Conservation (phyloP, 805 yeast genomes). For the Naumovozyma castellii region DNA sequence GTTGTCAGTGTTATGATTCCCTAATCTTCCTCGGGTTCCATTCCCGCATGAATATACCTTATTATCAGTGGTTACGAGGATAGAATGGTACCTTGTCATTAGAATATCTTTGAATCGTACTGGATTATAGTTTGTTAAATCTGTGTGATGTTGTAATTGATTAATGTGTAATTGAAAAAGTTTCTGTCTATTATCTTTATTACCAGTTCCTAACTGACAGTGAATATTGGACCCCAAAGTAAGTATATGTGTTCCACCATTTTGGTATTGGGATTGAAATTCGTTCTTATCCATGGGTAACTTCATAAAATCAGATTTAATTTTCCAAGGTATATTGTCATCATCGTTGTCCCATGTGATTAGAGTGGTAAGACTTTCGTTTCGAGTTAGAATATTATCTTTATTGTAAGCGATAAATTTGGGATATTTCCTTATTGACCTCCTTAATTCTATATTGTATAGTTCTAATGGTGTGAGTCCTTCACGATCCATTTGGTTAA, state of each 20-base stretch:
- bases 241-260: conserved; percentile 49
- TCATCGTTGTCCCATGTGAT: conserved; percentile 6
- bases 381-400: neutral
- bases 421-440: conserved; percentile 7
- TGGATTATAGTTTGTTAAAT: neutral
- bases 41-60: conserved; percentile 55
- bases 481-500: conserved; percentile 55
- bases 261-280: conserved; percentile 15
- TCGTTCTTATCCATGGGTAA: conserved; percentile 3
- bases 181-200: conserved; percentile 41
- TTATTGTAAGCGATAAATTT: conserved; percentile 1
- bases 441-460: conserved; percentile 21
- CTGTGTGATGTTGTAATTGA: conserved; percentile 12
- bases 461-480: conserved; percentile 68
- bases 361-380: neutral
- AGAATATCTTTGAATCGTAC: conserved; percentile 41
- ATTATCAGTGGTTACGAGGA: conserved; percentile 45
- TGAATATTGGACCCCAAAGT: conserved; percentile 57
- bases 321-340: neutral
- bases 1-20: conserved; percentile 37
- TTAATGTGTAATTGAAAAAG: conserved; percentile 35
- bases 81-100: conserved; percentile 59
- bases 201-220: conserved; percentile 58
- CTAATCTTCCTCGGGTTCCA: conserved; percentile 64
- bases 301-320: conserved; percentile 4